Evolutionary conservation across 2,329 filamentous ascomycete species (phyloP), one percentile per base, ranked within the genome.

Genomic region (Diplodia intermedia): DNA sequence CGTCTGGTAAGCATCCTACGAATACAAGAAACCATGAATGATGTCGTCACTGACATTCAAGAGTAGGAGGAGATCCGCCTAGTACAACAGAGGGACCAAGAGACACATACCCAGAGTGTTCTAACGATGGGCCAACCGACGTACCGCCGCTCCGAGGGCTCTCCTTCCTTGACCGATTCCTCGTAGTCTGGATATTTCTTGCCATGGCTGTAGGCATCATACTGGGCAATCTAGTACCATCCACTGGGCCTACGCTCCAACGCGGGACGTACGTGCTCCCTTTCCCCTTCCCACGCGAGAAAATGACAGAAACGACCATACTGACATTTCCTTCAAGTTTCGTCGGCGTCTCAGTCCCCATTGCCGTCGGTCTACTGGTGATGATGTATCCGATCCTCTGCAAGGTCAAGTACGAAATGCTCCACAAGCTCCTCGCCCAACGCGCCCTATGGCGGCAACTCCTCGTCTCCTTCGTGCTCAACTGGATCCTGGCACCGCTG

Each of bases 331-430:
- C 7, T 9, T 33, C 3, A 38, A 56, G 31, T 31, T 54, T 65
- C 23, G 90, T 91, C 0, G 88, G 88, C 0, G 88, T 91, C 0
- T 90, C 88, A 1, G 79, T 90, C 29, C 89, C 89, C 0, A 68
- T 69, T 91, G 92, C 92, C 0, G 82, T 96, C 57, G 92, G 93
- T 0, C 81, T 97, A 0, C 84, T 97, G 1, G 89, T 96, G 52
- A 97, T 97, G 92, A 97, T 97, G 92, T 97, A 95, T 75, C 93
- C 93, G 0, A 96, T 97, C 69, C 82, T 97, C 2, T 96, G 92
- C 84, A 95, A 95, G 77, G 90, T 96, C 6, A 88, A 88, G 50
- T 95, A 88, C 78, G 92, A 96, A 77, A 86, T 87, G 0, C 80
- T 96, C 11, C 91, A 93, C 76, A 80, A 86, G 2, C 81, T 92